A percentile compares a stretch with the other conserved stretches of the same genome.
phyloP scores from a whole-genome alignment of 495 filamentous ascomycete genomes.

The Penicillium salamii region DNA sequence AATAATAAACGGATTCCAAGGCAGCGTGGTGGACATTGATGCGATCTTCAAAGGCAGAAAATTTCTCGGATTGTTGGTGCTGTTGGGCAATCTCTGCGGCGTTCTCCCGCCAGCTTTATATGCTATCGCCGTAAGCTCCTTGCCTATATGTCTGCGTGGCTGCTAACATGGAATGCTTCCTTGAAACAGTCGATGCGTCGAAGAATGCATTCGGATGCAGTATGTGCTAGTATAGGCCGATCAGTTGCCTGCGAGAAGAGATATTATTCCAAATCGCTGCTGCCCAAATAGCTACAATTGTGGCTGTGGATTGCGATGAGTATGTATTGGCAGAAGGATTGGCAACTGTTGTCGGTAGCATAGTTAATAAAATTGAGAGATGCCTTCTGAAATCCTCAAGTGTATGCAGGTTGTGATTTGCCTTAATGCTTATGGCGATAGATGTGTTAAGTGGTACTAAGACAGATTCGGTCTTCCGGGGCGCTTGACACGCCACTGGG shows the following conservation, averaged over 20 bases:
- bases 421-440: background rate
- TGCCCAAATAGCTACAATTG: background rate
- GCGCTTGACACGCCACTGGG: background rate
- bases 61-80: background rate
- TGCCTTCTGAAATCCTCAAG: background rate
- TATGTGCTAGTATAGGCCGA: background rate
- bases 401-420: background rate
- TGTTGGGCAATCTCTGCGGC: background rate
- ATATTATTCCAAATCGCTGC: conserved; percentile 1
- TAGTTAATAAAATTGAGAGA: background rate
- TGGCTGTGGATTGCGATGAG: background rate
- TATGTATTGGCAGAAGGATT: background rate
- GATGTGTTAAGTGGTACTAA: background rate
- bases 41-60: background rate
- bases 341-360: background rate
- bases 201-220: background rate
- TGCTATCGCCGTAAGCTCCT: background rate
- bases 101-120: conserved; percentile 1
- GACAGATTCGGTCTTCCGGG: background rate
- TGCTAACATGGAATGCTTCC: background rate
- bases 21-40: background rate
- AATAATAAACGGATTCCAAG: background rate
- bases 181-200: background rate
- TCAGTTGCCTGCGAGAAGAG: background rate
- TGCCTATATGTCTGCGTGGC: background rate